phyloP scores from a whole-genome alignment of 169 alveolate species.

The Toxoplasma gondii region DNA sequence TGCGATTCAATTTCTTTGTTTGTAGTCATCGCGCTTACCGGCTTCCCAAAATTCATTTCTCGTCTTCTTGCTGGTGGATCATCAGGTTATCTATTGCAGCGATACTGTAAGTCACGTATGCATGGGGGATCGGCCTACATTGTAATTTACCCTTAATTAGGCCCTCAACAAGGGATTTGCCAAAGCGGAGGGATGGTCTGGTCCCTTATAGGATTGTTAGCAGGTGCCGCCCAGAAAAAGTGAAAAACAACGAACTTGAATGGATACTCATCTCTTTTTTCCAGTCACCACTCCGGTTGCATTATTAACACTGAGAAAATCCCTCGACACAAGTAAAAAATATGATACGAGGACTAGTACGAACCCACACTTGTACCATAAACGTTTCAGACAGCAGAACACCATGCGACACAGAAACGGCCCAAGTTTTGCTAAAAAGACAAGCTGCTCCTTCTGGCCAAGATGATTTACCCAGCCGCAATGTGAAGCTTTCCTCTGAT shows the following conservation, averaged over 20 bases:
- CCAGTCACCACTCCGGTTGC: background rate
- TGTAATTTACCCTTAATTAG: background rate
- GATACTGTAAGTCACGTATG: conserved; percentile 27
- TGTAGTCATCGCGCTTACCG: conserved; percentile 52
- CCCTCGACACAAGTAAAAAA: background rate
- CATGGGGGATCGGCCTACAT: background rate
- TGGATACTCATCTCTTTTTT: too few relatives aligned
- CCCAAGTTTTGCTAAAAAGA: background rate
- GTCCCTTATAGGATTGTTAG: conserved; percentile 20
- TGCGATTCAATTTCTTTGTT: background rate
- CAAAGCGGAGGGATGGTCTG: conserved; percentile 40
- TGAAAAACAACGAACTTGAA: too few relatives aligned
- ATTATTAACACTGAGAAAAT: too few relatives aligned
- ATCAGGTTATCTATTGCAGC: conserved; percentile 53
- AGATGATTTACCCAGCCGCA: background rate
- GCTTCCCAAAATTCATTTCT: conserved; percentile 45
- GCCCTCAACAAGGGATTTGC: conserved; percentile 51
- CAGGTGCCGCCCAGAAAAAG: background rate
- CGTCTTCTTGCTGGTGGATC: conserved; percentile 60
- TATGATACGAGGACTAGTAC: background rate
- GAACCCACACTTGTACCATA: too few relatives aligned
- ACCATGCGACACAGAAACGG: background rate
- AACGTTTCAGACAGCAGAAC: background rate
- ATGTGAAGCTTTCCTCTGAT: background rate
- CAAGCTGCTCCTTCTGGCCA: background rate